Evolutionary conservation across 805 yeast genomes (phyloP), one percentile per base, ranked within the genome.

Genomic region (Kurtzmaniella fragi): DNA sequence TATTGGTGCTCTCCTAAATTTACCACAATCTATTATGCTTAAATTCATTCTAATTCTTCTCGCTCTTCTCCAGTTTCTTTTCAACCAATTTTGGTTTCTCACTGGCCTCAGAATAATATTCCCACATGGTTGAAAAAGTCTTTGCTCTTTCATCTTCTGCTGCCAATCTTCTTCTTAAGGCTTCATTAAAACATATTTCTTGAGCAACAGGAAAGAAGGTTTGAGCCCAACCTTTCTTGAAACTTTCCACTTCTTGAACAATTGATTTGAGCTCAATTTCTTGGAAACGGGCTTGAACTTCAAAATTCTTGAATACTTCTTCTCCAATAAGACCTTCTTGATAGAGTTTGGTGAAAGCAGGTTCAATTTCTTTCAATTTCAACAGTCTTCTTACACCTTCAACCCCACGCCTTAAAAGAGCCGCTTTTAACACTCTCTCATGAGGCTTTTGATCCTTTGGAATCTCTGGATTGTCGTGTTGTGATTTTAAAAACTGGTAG

Each of bases 241-340:
- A 66, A 13, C 64, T 48, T 57, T 86, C 88, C 32, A 93, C 88
- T 61, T 87, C 96, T 40, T 59, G 64, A 5, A 85, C 81, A 34
- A 88, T 70, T 42, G 82, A 90, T 58, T 80, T 77, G 47, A 93
- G 65, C 61, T 93, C 98, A 20, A 83, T 56, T 52, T 89, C 95
- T 50, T 84, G 84, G 44, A 89, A 58, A 61, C 87, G 86, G 42
- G 75, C 76, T 47, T 87, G 89, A 36, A 87, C 75, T 48, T 79
- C 81, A 60, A 76, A 89, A 50, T 93, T 81, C 58, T 84, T 83
- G 73, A 78, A 84, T 28, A 86, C 68, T 38, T 85, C 95, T 53
- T 93, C 98, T 27, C 97, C 97, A 45, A 93, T 81, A 13, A 89
- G 79, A 0, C 98, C 98, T 39, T 78, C 78, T 55, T 90, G 91